phyloP scores from a whole-genome alignment of 139 green algal genomes.

The Chlamydomonas incerta region DNA sequence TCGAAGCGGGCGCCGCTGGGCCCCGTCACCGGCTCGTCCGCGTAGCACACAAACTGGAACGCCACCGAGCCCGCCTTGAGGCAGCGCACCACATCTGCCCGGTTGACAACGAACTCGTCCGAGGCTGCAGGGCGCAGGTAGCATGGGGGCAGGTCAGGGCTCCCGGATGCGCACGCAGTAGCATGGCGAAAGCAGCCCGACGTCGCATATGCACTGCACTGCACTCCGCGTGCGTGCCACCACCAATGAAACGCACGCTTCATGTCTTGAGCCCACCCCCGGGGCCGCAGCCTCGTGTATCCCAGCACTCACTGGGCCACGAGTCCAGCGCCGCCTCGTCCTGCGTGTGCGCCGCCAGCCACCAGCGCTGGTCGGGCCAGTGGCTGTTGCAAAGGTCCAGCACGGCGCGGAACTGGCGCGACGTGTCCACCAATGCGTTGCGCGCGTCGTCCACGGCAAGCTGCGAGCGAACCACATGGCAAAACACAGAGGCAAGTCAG shows the following conservation, averaged over 20 bases:
- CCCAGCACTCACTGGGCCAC: background rate
- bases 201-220: no score
- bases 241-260: no score
- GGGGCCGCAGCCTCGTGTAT: no score
- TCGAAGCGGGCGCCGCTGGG: slow-evolving; percentile 25
- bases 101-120: slow-evolving; percentile 19
- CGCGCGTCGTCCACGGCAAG: background rate
- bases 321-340: slow-evolving; percentile 17
- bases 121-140: background rate
- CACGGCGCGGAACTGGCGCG: background rate
- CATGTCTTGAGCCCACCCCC: no score
- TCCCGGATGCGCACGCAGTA: no score
- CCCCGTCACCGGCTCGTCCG: slow-evolving; percentile 29
- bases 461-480: background rate
- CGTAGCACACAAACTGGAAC: slow-evolving; percentile 33
- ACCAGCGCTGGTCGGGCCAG: slow-evolving; percentile 38
- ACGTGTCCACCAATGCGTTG: slow-evolving; percentile 19
- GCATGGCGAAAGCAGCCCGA: no score
- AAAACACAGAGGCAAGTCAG: no score
- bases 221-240: no score
- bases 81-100: slow-evolving; percentile 23
- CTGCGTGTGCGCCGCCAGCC: slow-evolving; percentile 29
- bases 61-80: slow-evolving; percentile 29
- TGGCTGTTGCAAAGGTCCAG: slow-evolving; percentile 24
- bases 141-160: no score